A percentile compares a stretch with the other conserved stretches of the same genome.
phyloP scores from a whole-genome alignment of 106 monocot genomes.

The Dioscorea dumetorum region DNA sequence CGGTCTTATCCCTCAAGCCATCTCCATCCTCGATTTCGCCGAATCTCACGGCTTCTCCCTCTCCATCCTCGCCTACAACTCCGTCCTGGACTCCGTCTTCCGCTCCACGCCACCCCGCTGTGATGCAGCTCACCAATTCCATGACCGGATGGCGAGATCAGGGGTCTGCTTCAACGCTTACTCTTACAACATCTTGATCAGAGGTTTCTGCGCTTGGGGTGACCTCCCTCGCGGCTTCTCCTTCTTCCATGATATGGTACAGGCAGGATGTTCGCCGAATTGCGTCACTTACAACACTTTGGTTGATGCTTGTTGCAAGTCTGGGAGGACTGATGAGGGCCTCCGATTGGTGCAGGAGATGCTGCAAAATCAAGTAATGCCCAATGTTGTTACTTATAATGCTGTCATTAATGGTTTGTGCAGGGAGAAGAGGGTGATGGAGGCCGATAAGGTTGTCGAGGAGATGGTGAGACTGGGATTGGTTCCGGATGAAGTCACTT shows the following conservation, averaged over 20 bases:
- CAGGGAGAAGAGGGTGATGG: slow-evolving; percentile 30
- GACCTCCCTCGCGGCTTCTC: slow-evolving; percentile 26
- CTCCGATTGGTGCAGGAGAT: slow-evolving; percentile 27
- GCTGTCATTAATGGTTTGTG: slow-evolving; percentile 62
- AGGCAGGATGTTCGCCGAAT: slow-evolving; percentile 50
- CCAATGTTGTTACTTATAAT: slow-evolving; percentile 67
- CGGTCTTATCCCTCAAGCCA: slow-evolving; percentile 29
- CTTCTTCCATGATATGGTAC: slow-evolving; percentile 44
- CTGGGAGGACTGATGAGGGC: slow-evolving; percentile 24
- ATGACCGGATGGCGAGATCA: slow-evolving; percentile 24
- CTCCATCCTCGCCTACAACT: slow-evolving; percentile 57
- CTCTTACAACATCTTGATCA: slow-evolving; percentile 75
- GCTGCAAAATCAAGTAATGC: slow-evolving; percentile 26
- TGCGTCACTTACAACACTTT: slow-evolving; percentile 74
- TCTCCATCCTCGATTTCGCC: slow-evolving; percentile 33
- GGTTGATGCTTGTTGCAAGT: slow-evolving; percentile 42
- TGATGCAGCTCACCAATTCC: slow-evolving; percentile 18
- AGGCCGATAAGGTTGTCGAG: slow-evolving; percentile 40
- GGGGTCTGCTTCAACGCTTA: slow-evolving; percentile 53
- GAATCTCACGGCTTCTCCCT: slow-evolving; percentile 38
- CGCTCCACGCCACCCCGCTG: background rate
- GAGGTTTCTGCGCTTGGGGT: slow-evolving; percentile 39
- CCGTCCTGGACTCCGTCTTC: slow-evolving; percentile 64
- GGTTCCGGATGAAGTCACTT: slow-evolving; percentile 50
- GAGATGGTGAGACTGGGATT: slow-evolving; percentile 57